These are phyloP conservation scores for Leishmania mexicana DNA, from an alignment of 208 protist species.

Conservation along the genomic window DNA sequence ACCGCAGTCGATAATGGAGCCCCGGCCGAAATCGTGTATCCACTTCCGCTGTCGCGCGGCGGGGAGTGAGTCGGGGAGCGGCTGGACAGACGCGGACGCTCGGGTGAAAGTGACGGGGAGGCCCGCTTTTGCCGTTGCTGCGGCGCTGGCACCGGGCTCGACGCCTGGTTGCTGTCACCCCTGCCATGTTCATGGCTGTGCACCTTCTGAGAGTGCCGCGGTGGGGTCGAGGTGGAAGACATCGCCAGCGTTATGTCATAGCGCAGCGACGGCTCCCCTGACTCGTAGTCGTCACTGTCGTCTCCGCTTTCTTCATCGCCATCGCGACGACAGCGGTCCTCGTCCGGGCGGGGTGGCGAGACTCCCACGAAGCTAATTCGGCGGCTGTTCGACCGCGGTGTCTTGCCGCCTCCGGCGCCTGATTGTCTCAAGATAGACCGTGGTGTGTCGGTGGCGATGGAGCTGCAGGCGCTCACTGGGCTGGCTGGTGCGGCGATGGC, in stretches of 20 bases:
- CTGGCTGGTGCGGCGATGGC: slow-evolving; percentile 8
- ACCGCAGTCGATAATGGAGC: not conserved
- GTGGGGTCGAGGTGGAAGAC: not conserved
- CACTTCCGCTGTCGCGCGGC: not conserved
- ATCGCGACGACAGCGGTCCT: not conserved
- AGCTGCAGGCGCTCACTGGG: slow-evolving; percentile 30
- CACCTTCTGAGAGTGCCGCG: not conserved
- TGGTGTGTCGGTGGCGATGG: slow-evolving; percentile 35
- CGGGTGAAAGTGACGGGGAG: not conserved
- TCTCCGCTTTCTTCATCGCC: slow-evolving; percentile 19
- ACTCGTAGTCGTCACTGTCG: slow-evolving; percentile 34
- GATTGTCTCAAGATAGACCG: slow-evolving; percentile 39
- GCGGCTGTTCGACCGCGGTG: slow-evolving; percentile 8
- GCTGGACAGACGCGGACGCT: not conserved
- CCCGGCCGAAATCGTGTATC: not conserved
- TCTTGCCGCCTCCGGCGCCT: slow-evolving; percentile 8
- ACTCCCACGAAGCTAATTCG: slow-evolving; percentile 39
- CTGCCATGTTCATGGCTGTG: not conserved
- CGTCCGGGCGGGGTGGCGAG: slow-evolving; percentile 11
- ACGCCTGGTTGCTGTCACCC: not conserved
- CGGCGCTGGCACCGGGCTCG: not conserved
- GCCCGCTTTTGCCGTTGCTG: not conserved
- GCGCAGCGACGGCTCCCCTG: slow-evolving; percentile 35
- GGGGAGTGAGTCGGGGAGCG: not conserved
- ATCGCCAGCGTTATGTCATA: slow-evolving; percentile 20